Base-by-base conservation (phyloP, 164 flowering plant genomes). In the Cinnamomum chago region DNA sequence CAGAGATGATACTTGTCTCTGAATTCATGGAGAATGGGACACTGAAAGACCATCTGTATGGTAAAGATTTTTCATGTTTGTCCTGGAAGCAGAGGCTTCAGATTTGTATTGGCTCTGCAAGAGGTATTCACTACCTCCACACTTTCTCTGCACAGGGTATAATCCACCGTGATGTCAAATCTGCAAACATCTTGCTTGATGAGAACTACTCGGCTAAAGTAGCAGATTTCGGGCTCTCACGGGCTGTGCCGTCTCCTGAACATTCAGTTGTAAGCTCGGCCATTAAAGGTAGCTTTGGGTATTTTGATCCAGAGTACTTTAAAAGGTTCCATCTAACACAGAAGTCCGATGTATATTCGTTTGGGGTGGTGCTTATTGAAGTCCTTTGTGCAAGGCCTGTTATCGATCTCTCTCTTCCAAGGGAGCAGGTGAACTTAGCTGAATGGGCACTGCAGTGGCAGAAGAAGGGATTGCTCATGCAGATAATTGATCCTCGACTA, bases 391-490 rank as follows among this genome's bases (percentile, higher is more conserved):
- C 83, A 28, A 82, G 87, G 74, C 85, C 86, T 4, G 86, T 83
- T 0, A 76, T 88, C 1, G 78, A 83, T 71, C 81, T 84, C 0
- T 76, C 71, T 72, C 83, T 88, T 67, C 81, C 88, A 0, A 84
- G 81, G 72, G 90, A 87, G 51, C 84, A 85, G 73, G 86, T 88
- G 6, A 85, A 85, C 64, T 79, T 88, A n/a, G 91, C 76, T 0
- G 76, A 79, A 23, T 86, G 88, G 89, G 85, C 77, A 3, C 12
- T 68, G 27, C 35, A 10, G 0, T 70, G 81, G 11, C 30, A 62
- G 23, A 69, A 55, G 28, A 78, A 70, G 2, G 86, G 84, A 3
- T 76, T 33, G 18, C 23, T 83, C 0, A 67, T 67, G 20, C 27
- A 79, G 28, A 82, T 86, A 7, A 71, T 85, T 10, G 89, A 86